These are phyloP conservation scores for Pseudocercospora fijiensis DNA, from an alignment of 2,329 filamentous ascomycete species.

Conservation along the genomic window DNA sequence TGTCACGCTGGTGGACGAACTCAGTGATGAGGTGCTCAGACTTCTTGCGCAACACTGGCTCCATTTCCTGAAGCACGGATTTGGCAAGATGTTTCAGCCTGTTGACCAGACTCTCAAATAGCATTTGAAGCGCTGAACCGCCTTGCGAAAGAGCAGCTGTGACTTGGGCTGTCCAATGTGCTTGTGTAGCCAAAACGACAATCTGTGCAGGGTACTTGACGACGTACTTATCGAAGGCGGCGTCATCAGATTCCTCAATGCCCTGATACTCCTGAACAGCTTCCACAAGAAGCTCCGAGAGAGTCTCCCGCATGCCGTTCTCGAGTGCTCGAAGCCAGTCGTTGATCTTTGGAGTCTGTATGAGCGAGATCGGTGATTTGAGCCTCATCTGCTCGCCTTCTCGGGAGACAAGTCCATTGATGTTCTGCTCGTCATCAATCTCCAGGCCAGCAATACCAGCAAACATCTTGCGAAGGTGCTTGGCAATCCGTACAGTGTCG, in stretches of 20 bases:
- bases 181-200: conserved; percentile 90
- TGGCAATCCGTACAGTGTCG: conserved; percentile 91
- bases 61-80: conserved; percentile 85
- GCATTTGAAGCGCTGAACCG: conserved; percentile 64
- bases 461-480: conserved; percentile 99
- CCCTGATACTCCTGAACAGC: conserved; percentile 77
- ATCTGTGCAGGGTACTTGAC: conserved; percentile 85
- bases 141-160: conserved; percentile 72
- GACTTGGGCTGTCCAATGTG: conserved; percentile 86
- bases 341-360: conserved; percentile 95
- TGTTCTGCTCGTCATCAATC: conserved; percentile 86
- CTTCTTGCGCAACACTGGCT: conserved; percentile 85
- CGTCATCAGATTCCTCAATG: conserved; percentile 66
- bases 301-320: conserved; percentile 86
- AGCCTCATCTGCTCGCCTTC: conserved; percentile 86
- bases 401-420: conserved; percentile 90
- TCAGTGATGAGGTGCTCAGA: conserved; percentile 99
- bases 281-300: conserved; percentile 86
- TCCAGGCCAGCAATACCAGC: conserved; percentile 86
- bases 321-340: conserved; percentile 97
- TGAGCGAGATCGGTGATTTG: conserved; percentile 86
- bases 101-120: conserved; percentile 81
- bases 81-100: conserved; percentile 82
- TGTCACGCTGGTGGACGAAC: conserved; percentile 94
- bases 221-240: conserved; percentile 76